Evolutionary conservation across 768 basidiomycete genomes (phyloP).

Genomic region (Lactarius pseudohatsudake): DNA sequence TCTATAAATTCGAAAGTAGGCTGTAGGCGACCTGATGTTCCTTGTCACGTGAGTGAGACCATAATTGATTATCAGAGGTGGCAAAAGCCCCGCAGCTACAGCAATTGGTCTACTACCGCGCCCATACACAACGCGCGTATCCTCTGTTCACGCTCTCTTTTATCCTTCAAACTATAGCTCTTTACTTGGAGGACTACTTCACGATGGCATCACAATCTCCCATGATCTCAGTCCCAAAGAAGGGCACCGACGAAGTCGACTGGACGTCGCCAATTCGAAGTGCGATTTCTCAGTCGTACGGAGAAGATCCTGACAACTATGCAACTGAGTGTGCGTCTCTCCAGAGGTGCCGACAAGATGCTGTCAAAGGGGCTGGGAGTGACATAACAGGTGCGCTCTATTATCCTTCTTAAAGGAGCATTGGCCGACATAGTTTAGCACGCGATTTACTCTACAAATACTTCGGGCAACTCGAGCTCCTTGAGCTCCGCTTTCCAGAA

Average conservation of each 20-base stretch:
- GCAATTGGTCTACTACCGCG: background rate
- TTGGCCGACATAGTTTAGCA: conserved; percentile 43
- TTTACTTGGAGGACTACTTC: background rate
- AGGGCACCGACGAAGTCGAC: conserved; percentile 95
- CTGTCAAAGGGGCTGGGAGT: conserved; percentile 93
- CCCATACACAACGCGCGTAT: background rate
- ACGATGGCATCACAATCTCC: conserved; percentile 79
- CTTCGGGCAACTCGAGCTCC: conserved; percentile 96
- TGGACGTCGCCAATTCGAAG: conserved; percentile 87
- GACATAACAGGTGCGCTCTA: conserved; percentile 77
- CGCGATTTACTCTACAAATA: conserved; percentile 98
- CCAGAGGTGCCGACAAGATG: conserved; percentile 92
- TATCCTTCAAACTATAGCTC: background rate
- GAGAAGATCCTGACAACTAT: conserved; percentile 90
- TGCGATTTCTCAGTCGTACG: conserved; percentile 88
- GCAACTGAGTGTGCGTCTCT: conserved; percentile 78
- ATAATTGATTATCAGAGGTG: background rate
- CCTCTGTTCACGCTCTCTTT: background rate
- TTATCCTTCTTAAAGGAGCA: conserved; percentile 10
- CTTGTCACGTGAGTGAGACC: background rate
- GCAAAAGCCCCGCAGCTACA: conserved; percentile 1
- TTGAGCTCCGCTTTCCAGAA: conserved; percentile 95
- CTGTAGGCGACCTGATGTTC: background rate
- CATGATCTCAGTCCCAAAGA: conserved; percentile 89
- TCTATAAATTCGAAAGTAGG: background rate